These are phyloP conservation scores for Lactarius hatsudake DNA, from an alignment of 768 basidiomycete species.

Conservation along the genomic window DNA sequence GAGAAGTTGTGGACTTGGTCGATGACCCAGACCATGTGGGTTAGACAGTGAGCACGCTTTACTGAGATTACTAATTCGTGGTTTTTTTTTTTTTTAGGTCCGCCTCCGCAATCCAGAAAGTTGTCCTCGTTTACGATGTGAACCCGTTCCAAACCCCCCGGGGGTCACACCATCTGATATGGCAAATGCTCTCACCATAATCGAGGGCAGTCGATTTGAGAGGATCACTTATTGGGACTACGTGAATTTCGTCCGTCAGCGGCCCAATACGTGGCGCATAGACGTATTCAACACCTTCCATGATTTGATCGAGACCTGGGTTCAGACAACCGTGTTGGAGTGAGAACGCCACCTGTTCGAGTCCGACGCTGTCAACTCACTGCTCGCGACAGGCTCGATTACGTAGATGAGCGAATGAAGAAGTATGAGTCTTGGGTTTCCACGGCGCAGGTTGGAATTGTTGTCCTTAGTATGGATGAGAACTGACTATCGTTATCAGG, in stretches of 20 bases:
- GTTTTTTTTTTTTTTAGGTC: conserved; percentile 7
- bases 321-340: conserved; percentile 6
- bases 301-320: conserved; percentile 11
- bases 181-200: conserved; percentile 15
- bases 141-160: neutral
- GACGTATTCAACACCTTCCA: conserved; percentile 15
- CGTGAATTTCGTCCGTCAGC: conserved; percentile 10
- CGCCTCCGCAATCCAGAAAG: conserved; percentile 3
- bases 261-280: neutral
- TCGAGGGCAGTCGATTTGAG: conserved; percentile 21
- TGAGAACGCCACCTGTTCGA: neutral
- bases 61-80: neutral
- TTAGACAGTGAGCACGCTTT: neutral
- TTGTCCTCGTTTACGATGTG: neutral
- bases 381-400: neutral
- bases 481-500: conserved; percentile 3
- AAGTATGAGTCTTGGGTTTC: conserved; percentile 14
- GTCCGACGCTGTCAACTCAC: neutral
- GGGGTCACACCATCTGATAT: neutral
- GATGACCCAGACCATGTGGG: conserved; percentile 10
- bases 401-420: conserved; percentile 5
- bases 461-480: neutral
- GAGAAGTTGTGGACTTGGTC: conserved; percentile 1
- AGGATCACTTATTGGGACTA: conserved; percentile 20
- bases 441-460: conserved; percentile 14